phyloP scores from a whole-genome alignment of 768 basidiomycete species.

The Rhodotorula paludigena region DNA sequence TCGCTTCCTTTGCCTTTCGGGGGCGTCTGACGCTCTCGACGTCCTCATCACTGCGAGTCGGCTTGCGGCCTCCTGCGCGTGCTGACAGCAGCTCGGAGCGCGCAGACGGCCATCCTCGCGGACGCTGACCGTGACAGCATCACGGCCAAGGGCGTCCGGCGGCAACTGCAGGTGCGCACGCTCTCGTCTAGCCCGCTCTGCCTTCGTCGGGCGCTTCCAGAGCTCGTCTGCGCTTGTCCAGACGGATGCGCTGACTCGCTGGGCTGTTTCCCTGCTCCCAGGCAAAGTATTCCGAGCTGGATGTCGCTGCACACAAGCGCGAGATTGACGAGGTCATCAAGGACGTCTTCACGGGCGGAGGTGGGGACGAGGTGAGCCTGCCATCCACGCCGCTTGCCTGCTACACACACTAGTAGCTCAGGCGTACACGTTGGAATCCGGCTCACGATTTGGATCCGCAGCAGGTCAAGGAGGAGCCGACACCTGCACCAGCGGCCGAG shows the following conservation, averaged over 20 bases:
- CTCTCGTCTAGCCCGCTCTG: too few relatives aligned
- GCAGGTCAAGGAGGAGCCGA: too few relatives aligned
- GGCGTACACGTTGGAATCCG: neutral
- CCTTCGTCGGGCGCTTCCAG: too few relatives aligned
- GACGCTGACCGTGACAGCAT: neutral
- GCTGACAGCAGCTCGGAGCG: neutral
- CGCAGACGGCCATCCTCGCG: neutral
- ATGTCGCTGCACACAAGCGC: conserved; percentile 20
- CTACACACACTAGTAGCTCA: neutral
- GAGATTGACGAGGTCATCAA: conserved; percentile 26
- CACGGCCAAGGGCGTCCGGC: conserved; percentile 15
- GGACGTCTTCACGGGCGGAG: conserved; percentile 1
- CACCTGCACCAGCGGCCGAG: neutral
- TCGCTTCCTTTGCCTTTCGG: neutral
- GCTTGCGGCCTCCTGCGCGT: neutral
- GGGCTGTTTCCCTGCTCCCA: neutral
- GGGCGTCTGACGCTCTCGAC: neutral
- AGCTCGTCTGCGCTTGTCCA: neutral
- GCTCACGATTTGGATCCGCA: neutral
- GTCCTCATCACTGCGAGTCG: neutral
- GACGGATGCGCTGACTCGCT: neutral
- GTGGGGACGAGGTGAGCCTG: neutral
- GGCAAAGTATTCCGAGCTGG: conserved; percentile 15
- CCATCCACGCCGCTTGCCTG: neutral
- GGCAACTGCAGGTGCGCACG: conserved; percentile 15